A percentile compares a stretch with the other conserved stretches of the same genome.
Evolutionary conservation across 805 yeast species (phyloP).

Genomic region (Ogataea methanolica): DNA sequence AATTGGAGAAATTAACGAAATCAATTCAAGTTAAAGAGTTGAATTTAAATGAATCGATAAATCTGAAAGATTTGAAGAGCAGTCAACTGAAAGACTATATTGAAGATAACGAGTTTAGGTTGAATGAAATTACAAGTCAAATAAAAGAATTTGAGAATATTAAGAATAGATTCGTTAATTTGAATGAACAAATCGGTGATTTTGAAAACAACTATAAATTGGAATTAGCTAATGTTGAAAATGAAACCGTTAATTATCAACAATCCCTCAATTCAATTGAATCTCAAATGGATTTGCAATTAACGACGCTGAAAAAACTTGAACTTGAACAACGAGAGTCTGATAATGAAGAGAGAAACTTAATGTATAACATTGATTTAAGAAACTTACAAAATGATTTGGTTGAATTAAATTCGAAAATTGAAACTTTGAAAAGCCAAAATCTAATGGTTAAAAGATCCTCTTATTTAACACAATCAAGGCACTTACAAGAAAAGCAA

Average conservation of each 20-base stretch:
- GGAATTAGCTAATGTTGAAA: conserved; percentile 12
- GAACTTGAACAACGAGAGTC: conserved; percentile 52
- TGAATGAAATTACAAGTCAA: conserved; percentile 14
- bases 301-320: conserved; percentile 51
- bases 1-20: conserved; percentile 19
- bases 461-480: conserved; percentile 55
- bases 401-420: conserved; percentile 17
- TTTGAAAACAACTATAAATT: conserved; percentile 20
- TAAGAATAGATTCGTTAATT: conserved; percentile 36
- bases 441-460: conserved; percentile 55
- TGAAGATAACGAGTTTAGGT: conserved; percentile 14
- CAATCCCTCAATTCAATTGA: conserved; percentile 26
- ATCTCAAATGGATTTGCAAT: conserved; percentile 22
- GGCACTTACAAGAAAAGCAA: conserved; percentile 43
- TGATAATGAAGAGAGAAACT: conserved; percentile 54
- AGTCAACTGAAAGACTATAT: conserved; percentile 10
- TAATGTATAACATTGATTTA: conserved; percentile 40
- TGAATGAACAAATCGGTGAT: conserved; percentile 40
- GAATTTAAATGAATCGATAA: conserved; percentile 13
- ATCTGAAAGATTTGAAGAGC: conserved; percentile 4
- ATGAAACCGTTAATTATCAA: conserved; percentile 8
- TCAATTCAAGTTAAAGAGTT: conserved; percentile 1
- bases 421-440: conserved; percentile 33
- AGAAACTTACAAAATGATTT: conserved; percentile 39
- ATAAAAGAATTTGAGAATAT: conserved; percentile 34